phyloP scores from a whole-genome alignment of 805 yeast species.

The Cyberlindnera mycetangii region DNA sequence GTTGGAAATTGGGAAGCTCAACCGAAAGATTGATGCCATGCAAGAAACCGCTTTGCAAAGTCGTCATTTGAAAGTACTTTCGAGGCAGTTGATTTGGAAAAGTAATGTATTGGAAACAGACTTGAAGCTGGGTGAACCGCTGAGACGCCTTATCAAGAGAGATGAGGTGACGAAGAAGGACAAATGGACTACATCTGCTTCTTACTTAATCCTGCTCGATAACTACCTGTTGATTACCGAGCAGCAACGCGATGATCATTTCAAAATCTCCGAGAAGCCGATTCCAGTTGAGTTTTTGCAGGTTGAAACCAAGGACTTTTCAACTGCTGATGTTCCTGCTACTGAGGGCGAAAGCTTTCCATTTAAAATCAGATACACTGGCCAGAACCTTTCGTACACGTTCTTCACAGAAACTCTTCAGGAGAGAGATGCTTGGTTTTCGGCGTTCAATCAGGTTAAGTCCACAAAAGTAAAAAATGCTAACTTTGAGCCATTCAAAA shows the following conservation, averaged over 20 bases:
- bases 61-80: conserved; percentile 50
- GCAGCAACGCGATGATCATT: conserved; percentile 38
- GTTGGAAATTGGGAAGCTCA: conserved; percentile 51
- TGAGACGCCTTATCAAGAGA: conserved; percentile 53
- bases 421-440: conserved; percentile 60
- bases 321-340: conserved; percentile 3
- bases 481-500: conserved; percentile 50
- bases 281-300: conserved; percentile 58
- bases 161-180: conserved; percentile 64
- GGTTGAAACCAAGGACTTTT: conserved; percentile 42
- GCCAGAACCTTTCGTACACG: conserved; percentile 51
- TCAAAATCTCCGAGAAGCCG: conserved; percentile 52
- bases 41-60: conserved; percentile 60
- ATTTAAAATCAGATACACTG: conserved; percentile 57
- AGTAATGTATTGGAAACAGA: conserved; percentile 42
- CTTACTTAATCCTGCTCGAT: conserved; percentile 59
- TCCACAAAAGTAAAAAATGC: conserved; percentile 36
- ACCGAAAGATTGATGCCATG: conserved; percentile 56
- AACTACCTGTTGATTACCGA: conserved; percentile 69
- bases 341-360: conserved; percentile 24
- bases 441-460: conserved; percentile 46
- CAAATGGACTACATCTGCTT: conserved; percentile 53
- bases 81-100: conserved; percentile 54
- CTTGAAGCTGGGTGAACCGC: conserved; percentile 48
- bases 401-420: conserved; percentile 44